phyloP scores from a whole-genome alignment of 2,329 filamentous ascomycete genomes.

The Alternaria panax region DNA sequence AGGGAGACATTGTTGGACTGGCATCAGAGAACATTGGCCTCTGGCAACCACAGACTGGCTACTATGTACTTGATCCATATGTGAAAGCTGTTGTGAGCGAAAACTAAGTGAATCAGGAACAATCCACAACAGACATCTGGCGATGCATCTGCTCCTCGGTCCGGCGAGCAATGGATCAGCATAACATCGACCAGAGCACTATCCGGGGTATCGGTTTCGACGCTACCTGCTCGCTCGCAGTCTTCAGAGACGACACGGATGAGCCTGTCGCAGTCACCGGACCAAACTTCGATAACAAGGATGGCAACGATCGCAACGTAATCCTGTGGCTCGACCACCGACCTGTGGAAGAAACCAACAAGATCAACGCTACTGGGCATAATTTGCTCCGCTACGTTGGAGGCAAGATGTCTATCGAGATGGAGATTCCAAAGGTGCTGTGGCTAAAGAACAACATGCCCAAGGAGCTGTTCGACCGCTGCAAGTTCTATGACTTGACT shows the following conservation, averaged over 20 bases:
- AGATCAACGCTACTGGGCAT: constrained; percentile 92
- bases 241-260: constrained; percentile 88
- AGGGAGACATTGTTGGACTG: constrained; percentile 80
- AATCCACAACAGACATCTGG: constrained; percentile 99
- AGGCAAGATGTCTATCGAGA: constrained; percentile 98
- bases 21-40: constrained; percentile 62
- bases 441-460: constrained; percentile 99
- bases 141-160: constrained; percentile 90
- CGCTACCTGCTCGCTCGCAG: constrained; percentile 95
- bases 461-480: constrained; percentile 83
- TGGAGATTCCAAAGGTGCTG: constrained; percentile 98
- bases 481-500: constrained; percentile 95
- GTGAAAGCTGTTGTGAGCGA: neutral
- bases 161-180: constrained; percentile 80
- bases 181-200: constrained; percentile 75
- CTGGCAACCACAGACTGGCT: constrained; percentile 63
- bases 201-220: constrained; percentile 96
- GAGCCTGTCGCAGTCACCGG: constrained; percentile 91
- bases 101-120: constrained; percentile 67
- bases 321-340: constrained; percentile 98
- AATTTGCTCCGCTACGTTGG: constrained; percentile 95
- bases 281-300: constrained; percentile 78
- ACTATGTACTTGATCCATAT: constrained; percentile 55
- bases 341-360: constrained; percentile 85
- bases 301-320: constrained; percentile 88